Percentiles rank a stretch among this genome's conserved stretches.
These are phyloP conservation scores for Hericium erinaceus DNA, from an alignment of 768 basidiomycete species.

Conservation along the genomic window DNA sequence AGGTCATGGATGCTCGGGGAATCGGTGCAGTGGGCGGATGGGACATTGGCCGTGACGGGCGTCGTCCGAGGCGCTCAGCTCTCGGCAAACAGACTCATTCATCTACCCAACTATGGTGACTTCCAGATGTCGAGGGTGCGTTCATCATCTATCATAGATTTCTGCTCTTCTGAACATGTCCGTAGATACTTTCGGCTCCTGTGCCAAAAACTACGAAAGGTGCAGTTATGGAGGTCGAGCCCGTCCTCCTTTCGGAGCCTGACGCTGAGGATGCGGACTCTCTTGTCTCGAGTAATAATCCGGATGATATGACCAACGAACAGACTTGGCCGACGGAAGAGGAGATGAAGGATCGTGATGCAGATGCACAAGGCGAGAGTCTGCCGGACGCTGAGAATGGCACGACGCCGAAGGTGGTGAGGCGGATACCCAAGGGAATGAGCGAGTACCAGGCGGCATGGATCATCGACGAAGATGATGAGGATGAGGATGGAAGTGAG, in stretches of 20 bases:
- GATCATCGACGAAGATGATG: slow-evolving; percentile 76
- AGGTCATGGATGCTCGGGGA: slow-evolving; percentile 71
- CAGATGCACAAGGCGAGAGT: slow-evolving; percentile 16
- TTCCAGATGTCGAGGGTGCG: slow-evolving; percentile 74
- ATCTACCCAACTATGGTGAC: slow-evolving; percentile 84
- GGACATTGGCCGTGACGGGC: slow-evolving; percentile 69
- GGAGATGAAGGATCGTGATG: slow-evolving; percentile 55
- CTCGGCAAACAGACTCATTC: slow-evolving; percentile 77
- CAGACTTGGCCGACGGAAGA: slow-evolving; percentile 99
- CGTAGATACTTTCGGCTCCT: slow-evolving; percentile 65
- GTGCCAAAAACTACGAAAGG: slow-evolving; percentile 30
- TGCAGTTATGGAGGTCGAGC: slow-evolving; percentile 59
- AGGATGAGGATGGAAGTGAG: slow-evolving; percentile 27
- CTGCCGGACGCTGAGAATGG: slow-evolving; percentile 60
- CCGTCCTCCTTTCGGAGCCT: slow-evolving; percentile 55
- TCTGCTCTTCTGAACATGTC: not conserved
- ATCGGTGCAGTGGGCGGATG: slow-evolving; percentile 51
- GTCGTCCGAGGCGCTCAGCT: slow-evolving; percentile 72
- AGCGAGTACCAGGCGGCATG: slow-evolving; percentile 96
- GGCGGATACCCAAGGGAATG: slow-evolving; percentile 86
- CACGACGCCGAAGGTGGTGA: slow-evolving; percentile 74
- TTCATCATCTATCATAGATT: not conserved
- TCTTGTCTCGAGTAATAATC: slow-evolving; percentile 76
- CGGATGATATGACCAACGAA: slow-evolving; percentile 86
- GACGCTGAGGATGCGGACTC: slow-evolving; percentile 66